A percentile compares a stretch with the other conserved stretches of the same genome.
Conservation (phyloP, 768 basidiomycete species). For the Hygrophorus russula region DNA sequence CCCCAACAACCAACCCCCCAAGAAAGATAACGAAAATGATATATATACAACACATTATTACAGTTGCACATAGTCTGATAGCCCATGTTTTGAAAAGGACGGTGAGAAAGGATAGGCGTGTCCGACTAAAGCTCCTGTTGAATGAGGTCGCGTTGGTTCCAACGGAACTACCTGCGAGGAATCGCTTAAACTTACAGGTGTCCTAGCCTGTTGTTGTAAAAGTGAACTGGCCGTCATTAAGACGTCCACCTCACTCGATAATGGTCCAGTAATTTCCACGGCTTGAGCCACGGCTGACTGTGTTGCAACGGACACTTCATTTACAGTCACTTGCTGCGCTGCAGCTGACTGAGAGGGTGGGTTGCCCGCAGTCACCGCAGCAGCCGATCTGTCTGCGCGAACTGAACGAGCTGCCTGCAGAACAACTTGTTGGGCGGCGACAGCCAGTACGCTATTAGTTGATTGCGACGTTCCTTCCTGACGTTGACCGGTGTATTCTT, state of each 20-base stretch:
- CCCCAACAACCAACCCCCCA: constrained; percentile 10
- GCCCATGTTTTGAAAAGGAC: constrained; percentile 7
- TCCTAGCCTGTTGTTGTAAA: constrained; percentile 25
- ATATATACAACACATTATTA: constrained; percentile 11
- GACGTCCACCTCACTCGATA: constrained; percentile 73
- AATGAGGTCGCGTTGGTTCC: constrained; percentile 7
- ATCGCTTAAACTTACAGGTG: constrained; percentile 18
- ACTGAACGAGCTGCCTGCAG: constrained; percentile 69
- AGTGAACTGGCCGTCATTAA: constrained; percentile 57
- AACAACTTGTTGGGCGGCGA: constrained; percentile 74
- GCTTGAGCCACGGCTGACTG: constrained; percentile 71
- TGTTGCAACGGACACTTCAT: constrained; percentile 40
- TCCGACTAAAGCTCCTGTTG: constrained; percentile 7
- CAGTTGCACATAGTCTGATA: constrained; percentile 31
- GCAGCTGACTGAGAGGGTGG: constrained; percentile 29
- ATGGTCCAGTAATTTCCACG: constrained; percentile 62
- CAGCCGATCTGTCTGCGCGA: constrained; percentile 35
- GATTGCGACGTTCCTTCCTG: constrained; percentile 1
- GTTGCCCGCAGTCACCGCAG: constrained; percentile 14
- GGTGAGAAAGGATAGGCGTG: not conserved
- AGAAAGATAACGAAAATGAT: constrained; percentile 14
- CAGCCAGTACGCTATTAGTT: constrained; percentile 40
- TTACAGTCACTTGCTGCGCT: constrained; percentile 39
- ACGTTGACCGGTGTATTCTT: constrained; percentile 49
- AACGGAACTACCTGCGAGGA: constrained; percentile 7